Evolutionary conservation across 805 yeast genomes (phyloP).

Genomic region (Suhomyces prunicola): DNA sequence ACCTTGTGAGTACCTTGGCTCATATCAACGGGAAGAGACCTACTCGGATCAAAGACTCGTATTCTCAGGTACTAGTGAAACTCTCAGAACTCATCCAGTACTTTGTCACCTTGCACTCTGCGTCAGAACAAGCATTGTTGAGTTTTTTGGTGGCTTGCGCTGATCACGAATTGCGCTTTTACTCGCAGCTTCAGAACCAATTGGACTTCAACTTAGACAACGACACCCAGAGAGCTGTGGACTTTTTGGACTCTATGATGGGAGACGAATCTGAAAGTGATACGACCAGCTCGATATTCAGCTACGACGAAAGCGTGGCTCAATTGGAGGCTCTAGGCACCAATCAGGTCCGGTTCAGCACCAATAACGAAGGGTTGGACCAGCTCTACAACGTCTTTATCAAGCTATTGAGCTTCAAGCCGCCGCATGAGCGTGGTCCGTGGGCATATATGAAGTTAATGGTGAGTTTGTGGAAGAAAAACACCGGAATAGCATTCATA

Average conservation of each 20-base stretch:
- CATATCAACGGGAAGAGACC: slow-evolving; percentile 10
- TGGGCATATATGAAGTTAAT: slow-evolving; percentile 18
- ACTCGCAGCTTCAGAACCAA: slow-evolving; percentile 13
- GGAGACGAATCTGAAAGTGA: slow-evolving; percentile 3
- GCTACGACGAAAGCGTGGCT: slow-evolving; percentile 11
- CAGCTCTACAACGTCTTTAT: slow-evolving; percentile 21
- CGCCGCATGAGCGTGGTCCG: slow-evolving; percentile 8
- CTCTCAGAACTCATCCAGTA: slow-evolving; percentile 16
- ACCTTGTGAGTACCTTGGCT: slow-evolving; percentile 3
- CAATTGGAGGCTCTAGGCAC: neutral
- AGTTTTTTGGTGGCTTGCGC: slow-evolving; percentile 18
- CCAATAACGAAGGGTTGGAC: slow-evolving; percentile 15
- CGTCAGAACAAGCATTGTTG: slow-evolving; percentile 16
- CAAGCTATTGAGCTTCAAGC: slow-evolving; percentile 18
- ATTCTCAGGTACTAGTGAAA: slow-evolving; percentile 12
- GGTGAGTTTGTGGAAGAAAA: slow-evolving; percentile 20
- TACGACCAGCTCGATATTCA: slow-evolving; percentile 18
- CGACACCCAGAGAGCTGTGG: slow-evolving; percentile 20
- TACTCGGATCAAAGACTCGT: slow-evolving; percentile 14
- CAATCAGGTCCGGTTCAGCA: neutral
- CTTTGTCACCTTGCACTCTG: slow-evolving; percentile 13
- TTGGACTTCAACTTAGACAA: slow-evolving; percentile 13
- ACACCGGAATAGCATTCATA: slow-evolving; percentile 14
- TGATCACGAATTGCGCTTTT: slow-evolving; percentile 15
- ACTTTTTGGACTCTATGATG: slow-evolving; percentile 18